These are phyloP conservation scores for Magnolia sinica DNA, from an alignment of 164 flowering plant species.

Conservation along the genomic window DNA sequence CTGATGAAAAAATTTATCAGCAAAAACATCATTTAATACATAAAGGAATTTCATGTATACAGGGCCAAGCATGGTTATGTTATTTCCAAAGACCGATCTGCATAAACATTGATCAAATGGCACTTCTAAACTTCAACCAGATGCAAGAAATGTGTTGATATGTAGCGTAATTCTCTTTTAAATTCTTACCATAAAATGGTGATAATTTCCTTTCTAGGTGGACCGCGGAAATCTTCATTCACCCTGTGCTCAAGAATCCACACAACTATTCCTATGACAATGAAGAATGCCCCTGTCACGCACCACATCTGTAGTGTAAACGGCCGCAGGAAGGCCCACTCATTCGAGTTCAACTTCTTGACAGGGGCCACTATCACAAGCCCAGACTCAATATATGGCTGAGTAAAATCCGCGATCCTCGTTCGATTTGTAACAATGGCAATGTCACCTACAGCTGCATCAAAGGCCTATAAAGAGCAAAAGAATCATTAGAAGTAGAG, in stretches of 20 bases:
- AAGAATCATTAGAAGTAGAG: constrained; percentile 1
- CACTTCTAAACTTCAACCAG: neutral
- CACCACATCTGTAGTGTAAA: constrained; percentile 66
- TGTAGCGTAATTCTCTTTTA: neutral
- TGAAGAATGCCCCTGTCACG: constrained; percentile 57
- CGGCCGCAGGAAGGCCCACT: constrained; percentile 79
- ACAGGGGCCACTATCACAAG: constrained; percentile 81
- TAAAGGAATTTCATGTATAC: neutral
- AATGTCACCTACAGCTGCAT: constrained; percentile 80
- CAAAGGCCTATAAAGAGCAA: constrained; percentile 43
- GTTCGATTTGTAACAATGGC: constrained; percentile 68
- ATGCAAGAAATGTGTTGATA: neutral
- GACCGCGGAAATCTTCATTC: constrained; percentile 41
- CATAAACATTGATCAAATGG: neutral
- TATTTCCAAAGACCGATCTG: neutral
- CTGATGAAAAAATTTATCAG: neutral
- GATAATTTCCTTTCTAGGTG: constrained; percentile 30
- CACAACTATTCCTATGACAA: constrained; percentile 39
- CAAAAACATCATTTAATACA: neutral
- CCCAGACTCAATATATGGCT: constrained; percentile 76
- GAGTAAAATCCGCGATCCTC: constrained; percentile 74
- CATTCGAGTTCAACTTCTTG: constrained; percentile 39
- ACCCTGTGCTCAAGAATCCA: constrained; percentile 40
- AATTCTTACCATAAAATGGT: constrained; percentile 33
- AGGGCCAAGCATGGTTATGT: neutral